These are phyloP conservation scores for Setaria viridis DNA, from an alignment of 202 grass and related monocot genomes.

Conservation along the genomic window DNA sequence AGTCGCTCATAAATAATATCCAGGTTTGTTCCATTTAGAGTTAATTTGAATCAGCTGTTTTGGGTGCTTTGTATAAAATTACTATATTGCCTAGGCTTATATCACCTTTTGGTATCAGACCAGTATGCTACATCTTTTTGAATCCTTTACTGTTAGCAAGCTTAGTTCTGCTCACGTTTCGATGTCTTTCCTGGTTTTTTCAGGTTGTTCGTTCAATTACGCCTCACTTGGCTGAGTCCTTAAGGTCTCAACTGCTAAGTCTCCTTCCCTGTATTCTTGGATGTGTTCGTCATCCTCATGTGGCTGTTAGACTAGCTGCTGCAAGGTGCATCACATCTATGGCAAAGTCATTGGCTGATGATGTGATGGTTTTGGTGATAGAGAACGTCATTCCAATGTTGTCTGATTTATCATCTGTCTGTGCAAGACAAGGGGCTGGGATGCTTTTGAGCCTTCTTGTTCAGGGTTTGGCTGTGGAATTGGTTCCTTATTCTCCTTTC, in stretches of 20 bases:
- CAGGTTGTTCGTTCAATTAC: constrained; percentile 90
- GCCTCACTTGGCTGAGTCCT: constrained; percentile 62
- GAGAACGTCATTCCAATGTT: constrained; percentile 94
- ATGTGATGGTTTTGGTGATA: constrained; percentile 87
- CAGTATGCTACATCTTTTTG: constrained; percentile 12
- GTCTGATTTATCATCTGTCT: constrained; percentile 83
- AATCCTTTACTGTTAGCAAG: not conserved
- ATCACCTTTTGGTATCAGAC: not conserved
- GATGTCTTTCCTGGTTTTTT: constrained; percentile 40
- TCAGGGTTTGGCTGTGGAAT: constrained; percentile 84
- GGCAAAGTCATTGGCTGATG: constrained; percentile 85
- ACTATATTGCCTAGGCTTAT: constrained; percentile 39
- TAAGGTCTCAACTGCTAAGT: constrained; percentile 81
- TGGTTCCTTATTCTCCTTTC: constrained; percentile 96
- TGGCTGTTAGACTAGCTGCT: constrained; percentile 96
- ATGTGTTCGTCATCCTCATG: constrained; percentile 80
- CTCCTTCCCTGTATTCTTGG: constrained; percentile 92
- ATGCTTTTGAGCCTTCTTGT: constrained; percentile 98
- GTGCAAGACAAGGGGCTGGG: constrained; percentile 95
- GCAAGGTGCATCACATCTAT: constrained; percentile 96
- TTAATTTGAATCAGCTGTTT: constrained; percentile 14
- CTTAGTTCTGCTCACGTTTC: constrained; percentile 25
- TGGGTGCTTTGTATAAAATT: constrained; percentile 8
- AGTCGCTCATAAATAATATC: constrained; percentile 94
- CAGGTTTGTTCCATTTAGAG: constrained; percentile 67